Base-by-base conservation (phyloP, 768 basidiomycete species). In the Fistulinella prunicolor region DNA sequence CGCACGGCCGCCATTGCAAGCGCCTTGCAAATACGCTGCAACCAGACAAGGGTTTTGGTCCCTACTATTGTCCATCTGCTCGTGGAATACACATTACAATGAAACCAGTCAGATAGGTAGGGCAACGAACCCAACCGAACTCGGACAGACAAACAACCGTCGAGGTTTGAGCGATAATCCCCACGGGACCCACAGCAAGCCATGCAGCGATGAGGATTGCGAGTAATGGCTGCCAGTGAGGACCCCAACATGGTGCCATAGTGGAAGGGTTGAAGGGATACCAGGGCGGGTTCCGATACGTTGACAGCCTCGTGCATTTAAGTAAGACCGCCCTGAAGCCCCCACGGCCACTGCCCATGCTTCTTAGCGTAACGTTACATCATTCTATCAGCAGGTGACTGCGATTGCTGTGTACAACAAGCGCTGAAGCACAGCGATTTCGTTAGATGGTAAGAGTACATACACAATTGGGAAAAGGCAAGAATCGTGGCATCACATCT, bases 41-140 rank as follows among this genome's bases (percentile, higher is more conserved):
- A 80, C 61, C 14, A 68, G 38, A 52, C 78, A 80, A 19, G 78
- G 76, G n/a, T 62, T 75, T 50, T 80, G 71, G 37, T 62, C 61
- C 42, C 70, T 67, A 20, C 75, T 76, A 47, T 81, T 81, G 40
- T 41, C 12, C 65, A 69, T 65, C 65, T 66, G 20, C 13, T 24
- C 43, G 30, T 28, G 6, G 22, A 38, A 47, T 19, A 36, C 16
- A 35, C 12, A 13, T 53, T 34, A 12, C 47, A 20, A 21, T 32
- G 9, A 34, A 40, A n/a, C 29, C n/a, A 16, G 3, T 19, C 5
- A 4, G 21, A 3, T 12, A 24, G 20, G 28, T 9, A 17, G 26
- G 20, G 19, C 14, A 10, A 46, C 66, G 9, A 42, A 66, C 68
- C 69, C 68, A 70, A 44, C 29, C 20, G 30, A 53, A 68, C 20